A percentile compares a stretch with the other conserved stretches of the same genome.
These are phyloP conservation scores for Lactarius sanguifluus DNA, from an alignment of 768 basidiomycete genomes.

Conservation along the genomic window DNA sequence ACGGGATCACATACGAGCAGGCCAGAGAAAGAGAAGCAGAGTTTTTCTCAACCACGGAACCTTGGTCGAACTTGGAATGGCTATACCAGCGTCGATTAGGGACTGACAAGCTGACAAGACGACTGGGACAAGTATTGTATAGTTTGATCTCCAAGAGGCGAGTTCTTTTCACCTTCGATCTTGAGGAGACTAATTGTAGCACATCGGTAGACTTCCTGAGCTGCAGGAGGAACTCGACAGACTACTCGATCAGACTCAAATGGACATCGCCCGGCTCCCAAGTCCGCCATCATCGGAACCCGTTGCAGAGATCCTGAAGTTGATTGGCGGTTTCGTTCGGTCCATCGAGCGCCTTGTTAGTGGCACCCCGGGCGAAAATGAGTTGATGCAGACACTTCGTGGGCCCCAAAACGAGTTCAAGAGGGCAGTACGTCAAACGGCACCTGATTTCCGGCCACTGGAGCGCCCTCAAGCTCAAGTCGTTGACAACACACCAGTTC, in stretches of 20 bases:
- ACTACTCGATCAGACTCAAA: constrained; percentile 40
- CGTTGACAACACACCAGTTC: background rate
- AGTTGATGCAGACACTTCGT: constrained; percentile 54
- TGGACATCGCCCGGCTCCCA: constrained; percentile 39
- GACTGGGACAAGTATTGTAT: constrained; percentile 18
- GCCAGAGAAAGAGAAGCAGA: constrained; percentile 20
- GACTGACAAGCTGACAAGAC: constrained; percentile 23
- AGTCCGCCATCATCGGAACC: constrained; percentile 54
- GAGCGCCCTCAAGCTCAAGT: constrained; percentile 28
- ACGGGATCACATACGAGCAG: constrained; percentile 25
- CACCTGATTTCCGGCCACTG: constrained; percentile 57
- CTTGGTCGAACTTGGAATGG: constrained; percentile 26
- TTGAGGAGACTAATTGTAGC: background rate
- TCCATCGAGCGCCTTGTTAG: constrained; percentile 48
- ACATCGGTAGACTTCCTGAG: constrained; percentile 50
- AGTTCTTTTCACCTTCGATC: background rate
- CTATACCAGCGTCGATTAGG: constrained; percentile 21
- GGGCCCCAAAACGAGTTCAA: constrained; percentile 48
- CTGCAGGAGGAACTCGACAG: constrained; percentile 55
- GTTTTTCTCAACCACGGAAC: constrained; percentile 16
- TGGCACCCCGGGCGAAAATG: constrained; percentile 52
- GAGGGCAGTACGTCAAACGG: constrained; percentile 45
- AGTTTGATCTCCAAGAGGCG: constrained; percentile 26
- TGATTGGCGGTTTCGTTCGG: constrained; percentile 47
- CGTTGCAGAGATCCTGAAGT: constrained; percentile 48